Evolutionary conservation across 805 yeast genomes (phyloP).

Genomic region (Torulaspora maleeae): DNA sequence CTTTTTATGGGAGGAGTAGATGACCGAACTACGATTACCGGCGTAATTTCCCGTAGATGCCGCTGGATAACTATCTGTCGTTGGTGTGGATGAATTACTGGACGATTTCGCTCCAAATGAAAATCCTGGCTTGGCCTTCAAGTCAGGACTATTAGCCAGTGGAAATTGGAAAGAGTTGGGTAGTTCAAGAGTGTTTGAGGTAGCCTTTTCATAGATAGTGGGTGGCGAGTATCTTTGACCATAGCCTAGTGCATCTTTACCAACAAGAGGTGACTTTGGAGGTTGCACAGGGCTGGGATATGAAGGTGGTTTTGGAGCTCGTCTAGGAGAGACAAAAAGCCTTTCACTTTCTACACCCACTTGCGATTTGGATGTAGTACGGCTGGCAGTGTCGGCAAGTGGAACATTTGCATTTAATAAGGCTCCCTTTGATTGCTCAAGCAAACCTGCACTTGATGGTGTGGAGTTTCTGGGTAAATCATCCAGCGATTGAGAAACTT

Average conservation of each 20-base stretch:
- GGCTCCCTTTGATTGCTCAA: neutral
- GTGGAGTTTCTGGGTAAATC: conserved; percentile 16
- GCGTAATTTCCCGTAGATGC: conserved; percentile 5
- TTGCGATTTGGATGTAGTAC: conserved; percentile 3
- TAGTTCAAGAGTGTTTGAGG: conserved; percentile 5
- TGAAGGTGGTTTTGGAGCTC: conserved; percentile 66
- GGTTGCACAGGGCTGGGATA: conserved; percentile 42
- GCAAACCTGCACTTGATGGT: neutral
- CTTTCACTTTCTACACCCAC: conserved; percentile 17
- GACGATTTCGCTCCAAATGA: conserved; percentile 6
- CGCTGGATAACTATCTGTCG: conserved; percentile 3
- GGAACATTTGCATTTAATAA: conserved; percentile 15
- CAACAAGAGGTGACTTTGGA: conserved; percentile 31
- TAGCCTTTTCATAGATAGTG: conserved; percentile 26
- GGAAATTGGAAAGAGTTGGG: conserved; percentile 9
- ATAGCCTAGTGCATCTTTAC: conserved; percentile 6
- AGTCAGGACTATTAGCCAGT: conserved; percentile 6
- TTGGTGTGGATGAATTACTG: conserved; percentile 8
- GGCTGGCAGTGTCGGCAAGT: neutral
- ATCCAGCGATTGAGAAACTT: conserved; percentile 23
- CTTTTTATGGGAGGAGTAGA: conserved; percentile 27
- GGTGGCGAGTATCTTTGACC: conserved; percentile 23
- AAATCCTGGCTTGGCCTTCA: conserved; percentile 5
- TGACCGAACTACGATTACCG: conserved; percentile 21
- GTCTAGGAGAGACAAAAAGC: conserved; percentile 61